phyloP scores from a whole-genome alignment of 2,329 filamentous ascomycete species.

The Penicillium crustosum region DNA sequence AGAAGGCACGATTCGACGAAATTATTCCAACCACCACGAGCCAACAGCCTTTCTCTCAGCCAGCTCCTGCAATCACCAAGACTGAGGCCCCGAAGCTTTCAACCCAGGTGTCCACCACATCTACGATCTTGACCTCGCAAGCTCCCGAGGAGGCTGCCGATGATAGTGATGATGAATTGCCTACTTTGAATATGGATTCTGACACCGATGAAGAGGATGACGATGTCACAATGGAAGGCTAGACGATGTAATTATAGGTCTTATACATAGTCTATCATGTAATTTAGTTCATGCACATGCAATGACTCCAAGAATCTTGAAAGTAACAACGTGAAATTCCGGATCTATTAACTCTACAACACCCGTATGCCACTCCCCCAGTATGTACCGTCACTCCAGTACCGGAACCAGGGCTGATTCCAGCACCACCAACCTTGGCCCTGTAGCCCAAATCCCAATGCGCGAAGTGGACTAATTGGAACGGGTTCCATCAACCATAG shows the following conservation, averaged over 20 bases:
- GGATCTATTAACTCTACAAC: slow-evolving; percentile 18
- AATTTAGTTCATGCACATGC: neutral
- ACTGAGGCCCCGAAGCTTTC: slow-evolving; percentile 12
- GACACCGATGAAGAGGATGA: slow-evolving; percentile 49
- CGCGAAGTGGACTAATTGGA: slow-evolving; percentile 70
- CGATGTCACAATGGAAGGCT: slow-evolving; percentile 30
- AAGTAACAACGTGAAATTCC: neutral
- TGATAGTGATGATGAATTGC: slow-evolving; percentile 51
- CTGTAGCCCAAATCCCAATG: slow-evolving; percentile 61
- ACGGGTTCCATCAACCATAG: slow-evolving; percentile 81
- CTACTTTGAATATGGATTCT: slow-evolving; percentile 49
- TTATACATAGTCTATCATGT: neutral
- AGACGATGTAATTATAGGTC: slow-evolving; percentile 7
- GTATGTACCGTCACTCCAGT: slow-evolving; percentile 64
- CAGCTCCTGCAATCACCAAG: slow-evolving; percentile 10
- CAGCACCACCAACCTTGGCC: slow-evolving; percentile 69
- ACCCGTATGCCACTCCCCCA: slow-evolving; percentile 55
- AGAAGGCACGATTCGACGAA: slow-evolving; percentile 35
- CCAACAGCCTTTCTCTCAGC: slow-evolving; percentile 8
- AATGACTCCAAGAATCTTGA: neutral
- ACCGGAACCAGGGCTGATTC: slow-evolving; percentile 55
- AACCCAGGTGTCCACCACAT: slow-evolving; percentile 6
- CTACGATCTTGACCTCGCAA: slow-evolving; percentile 10
- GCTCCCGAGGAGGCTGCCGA: slow-evolving; percentile 32
- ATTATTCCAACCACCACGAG: slow-evolving; percentile 5